Evolutionary conservation across 441 rosid species (phyloP), one percentile per base, ranked within the genome.

Genomic region (Adansonia gregorii): DNA sequence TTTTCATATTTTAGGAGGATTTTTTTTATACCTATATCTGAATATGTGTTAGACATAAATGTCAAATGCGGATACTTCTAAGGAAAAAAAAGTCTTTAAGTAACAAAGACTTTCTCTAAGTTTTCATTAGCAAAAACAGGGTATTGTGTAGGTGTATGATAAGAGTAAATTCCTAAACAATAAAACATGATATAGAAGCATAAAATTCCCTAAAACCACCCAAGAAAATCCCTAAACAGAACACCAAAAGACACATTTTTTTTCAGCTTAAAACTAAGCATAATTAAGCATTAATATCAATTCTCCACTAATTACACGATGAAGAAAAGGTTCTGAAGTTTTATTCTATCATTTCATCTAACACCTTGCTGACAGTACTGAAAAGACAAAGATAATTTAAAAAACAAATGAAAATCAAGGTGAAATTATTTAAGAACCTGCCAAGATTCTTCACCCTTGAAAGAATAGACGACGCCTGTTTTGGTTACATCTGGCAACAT

Each of bases 381-480:
- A 66, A 41, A 43, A 41, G 56, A 59, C 7, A 43, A 41, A 59
- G 15, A 19, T 10, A 14, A 31, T 24, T 72, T 2, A 31, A 31
- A 35, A 41, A 41, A 41, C 39, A 35, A 12, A 12, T 64, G 73
- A 22, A 70, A 70, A 51, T 52, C 46, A 70, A 8, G 15, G 61
- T 10, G 61, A 31, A 35, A 71, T 27, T 71, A 31, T 54, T 71
- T 31, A 71, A n/a, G 1, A 68, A 86, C 98, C 97, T 94, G 97
- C 97, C 95, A 94, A 74, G 98, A 95, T 83, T 95, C 97, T 82
- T 91, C 88, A 51, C 93, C 93, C 61, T 85, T 88, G 75, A 92
- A 95, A 35, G 81, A 15, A 81, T 90, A 92, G 22, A 86, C 4
- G 41, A 78, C 69, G 49, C 85, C 80, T 0, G 83, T 73, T 54